phyloP scores from a whole-genome alignment of 768 basidiomycete genomes.

The Austroboletus festivus region DNA sequence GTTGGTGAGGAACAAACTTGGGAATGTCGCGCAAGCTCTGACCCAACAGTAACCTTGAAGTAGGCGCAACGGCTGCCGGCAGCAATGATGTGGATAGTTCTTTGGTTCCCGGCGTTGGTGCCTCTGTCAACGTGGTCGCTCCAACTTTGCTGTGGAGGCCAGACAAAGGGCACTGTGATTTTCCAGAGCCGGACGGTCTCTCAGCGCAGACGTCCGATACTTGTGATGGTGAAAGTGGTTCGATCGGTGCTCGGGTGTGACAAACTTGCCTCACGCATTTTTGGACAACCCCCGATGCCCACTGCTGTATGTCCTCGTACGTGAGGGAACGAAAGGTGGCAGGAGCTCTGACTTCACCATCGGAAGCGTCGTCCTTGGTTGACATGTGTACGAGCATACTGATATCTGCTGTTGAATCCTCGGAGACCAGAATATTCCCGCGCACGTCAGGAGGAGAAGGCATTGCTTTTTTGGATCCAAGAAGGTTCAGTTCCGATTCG shows the following conservation, averaged over 20 bases:
- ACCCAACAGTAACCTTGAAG: background rate
- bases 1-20: conserved; percentile 27
- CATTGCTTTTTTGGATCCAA: background rate
- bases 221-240: conserved; percentile 26
- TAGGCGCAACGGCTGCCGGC: background rate
- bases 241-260: conserved; percentile 2
- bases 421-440: conserved; percentile 11
- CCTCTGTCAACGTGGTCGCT: background rate
- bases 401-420: conserved; percentile 18
- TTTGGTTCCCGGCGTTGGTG: background rate
- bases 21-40: conserved; percentile 19
- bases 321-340: conserved; percentile 14
- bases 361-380: conserved; percentile 7
- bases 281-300: conserved; percentile 26
- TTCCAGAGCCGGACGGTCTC: conserved; percentile 19
- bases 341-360: conserved; percentile 7
- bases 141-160: conserved; percentile 24
- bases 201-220: conserved; percentile 27
- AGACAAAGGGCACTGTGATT: conserved; percentile 23
- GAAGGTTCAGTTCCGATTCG: conserved; percentile 21
- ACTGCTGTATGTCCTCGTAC: conserved; percentile 24
- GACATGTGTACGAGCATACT: conserved; percentile 23
- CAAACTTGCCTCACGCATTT: conserved; percentile 20
- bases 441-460: conserved; percentile 1
- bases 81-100: background rate